Evolutionary conservation across 768 basidiomycete genomes (phyloP).

Genomic region (Mycena metata): DNA sequence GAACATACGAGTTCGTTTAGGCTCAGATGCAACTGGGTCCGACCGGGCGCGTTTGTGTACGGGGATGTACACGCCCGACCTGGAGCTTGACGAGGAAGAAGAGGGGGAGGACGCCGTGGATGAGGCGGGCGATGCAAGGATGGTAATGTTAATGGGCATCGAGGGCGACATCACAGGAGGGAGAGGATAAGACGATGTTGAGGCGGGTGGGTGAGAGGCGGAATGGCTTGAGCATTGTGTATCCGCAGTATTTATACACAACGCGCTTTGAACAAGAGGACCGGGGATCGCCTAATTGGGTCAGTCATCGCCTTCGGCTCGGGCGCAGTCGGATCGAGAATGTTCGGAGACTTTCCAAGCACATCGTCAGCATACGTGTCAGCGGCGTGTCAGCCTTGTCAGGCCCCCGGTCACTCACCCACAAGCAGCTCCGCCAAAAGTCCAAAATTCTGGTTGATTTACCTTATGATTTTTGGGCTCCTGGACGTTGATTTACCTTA

Average conservation of each 20-base stretch:
- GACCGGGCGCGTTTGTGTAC: slow-evolving; percentile 28
- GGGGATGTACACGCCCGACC: slow-evolving; percentile 27
- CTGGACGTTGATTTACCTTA: too few species aligned
- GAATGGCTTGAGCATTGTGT: not conserved
- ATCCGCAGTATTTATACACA: slow-evolving; percentile 26
- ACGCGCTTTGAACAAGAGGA: not conserved
- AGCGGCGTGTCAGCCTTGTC: slow-evolving; percentile 1
- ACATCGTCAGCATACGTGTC: slow-evolving; percentile 30
- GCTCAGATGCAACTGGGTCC: not conserved
- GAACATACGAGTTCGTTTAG: slow-evolving; percentile 24
- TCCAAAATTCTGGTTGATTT: too few species aligned
- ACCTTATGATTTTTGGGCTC: too few species aligned
- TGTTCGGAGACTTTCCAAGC: slow-evolving; percentile 22
- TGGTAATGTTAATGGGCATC: slow-evolving; percentile 22
- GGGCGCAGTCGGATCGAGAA: slow-evolving; percentile 11
- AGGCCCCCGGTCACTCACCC: too few species aligned
- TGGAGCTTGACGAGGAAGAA: slow-evolving; percentile 3
- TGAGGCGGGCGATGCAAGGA: slow-evolving; percentile 1
- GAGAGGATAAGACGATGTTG: not conserved
- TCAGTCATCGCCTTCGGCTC: not conserved
- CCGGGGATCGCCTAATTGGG: slow-evolving; percentile 11
- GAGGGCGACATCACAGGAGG: slow-evolving; percentile 26
- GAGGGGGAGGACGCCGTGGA: slow-evolving; percentile 1
- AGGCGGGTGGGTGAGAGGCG: not conserved
- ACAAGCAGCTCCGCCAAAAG: too few species aligned